Evolutionary conservation across 192 early-diverging fungal species (phyloP).

Genomic region (Chytriomyces sp.): DNA sequence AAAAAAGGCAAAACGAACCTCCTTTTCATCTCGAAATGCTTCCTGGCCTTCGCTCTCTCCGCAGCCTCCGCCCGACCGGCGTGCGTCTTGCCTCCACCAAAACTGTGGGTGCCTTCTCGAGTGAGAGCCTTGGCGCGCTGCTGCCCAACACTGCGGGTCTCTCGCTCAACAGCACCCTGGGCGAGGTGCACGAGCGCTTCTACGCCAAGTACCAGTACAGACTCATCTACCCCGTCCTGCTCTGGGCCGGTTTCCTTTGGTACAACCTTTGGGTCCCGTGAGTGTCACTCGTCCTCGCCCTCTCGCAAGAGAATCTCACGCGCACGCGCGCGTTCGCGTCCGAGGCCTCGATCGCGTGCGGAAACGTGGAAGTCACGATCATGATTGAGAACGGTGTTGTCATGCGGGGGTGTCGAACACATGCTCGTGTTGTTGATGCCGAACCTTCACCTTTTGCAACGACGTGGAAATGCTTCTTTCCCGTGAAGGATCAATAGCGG

Average conservation of each 20-base stretch:
- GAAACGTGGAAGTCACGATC: too few relatives aligned
- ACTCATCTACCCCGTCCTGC: conserved; percentile 45
- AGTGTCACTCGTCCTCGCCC: conserved; percentile 26
- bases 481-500: too few relatives aligned
- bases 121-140: conserved; percentile 13
- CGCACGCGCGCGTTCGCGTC: too few relatives aligned
- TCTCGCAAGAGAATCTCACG: too few relatives aligned
- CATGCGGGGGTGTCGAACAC: too few relatives aligned
- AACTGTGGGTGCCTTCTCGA: conserved; percentile 19
- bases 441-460: too few relatives aligned
- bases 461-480: too few relatives aligned
- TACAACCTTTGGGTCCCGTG: conserved; percentile 51
- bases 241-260: conserved; percentile 51
- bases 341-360: too few relatives aligned
- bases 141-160: conserved; percentile 28
- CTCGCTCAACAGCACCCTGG: conserved; percentile 46
- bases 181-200: conserved; percentile 47
- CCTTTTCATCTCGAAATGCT: conserved; percentile 2
- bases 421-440: too few relatives aligned
- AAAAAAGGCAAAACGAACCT: neutral
- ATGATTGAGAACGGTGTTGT: too few relatives aligned
- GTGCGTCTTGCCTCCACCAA: neutral
- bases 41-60: neutral
- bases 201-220: conserved; percentile 53
- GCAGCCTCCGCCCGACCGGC: neutral